phyloP scores from a whole-genome alignment of 2,329 filamentous ascomycete genomes.

The Neopestalotiopsis clavispora region DNA sequence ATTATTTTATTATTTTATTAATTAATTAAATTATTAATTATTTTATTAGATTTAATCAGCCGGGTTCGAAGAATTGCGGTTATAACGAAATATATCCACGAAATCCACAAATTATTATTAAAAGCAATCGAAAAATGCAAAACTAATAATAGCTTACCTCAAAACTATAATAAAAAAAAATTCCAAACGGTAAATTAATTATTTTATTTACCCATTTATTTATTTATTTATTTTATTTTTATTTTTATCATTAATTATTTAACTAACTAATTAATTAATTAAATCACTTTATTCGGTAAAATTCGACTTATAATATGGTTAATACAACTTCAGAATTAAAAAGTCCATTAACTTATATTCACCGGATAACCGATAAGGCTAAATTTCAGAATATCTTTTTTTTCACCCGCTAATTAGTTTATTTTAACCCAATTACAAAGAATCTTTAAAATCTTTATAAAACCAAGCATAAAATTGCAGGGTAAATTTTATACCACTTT shows the following conservation, averaged over 20 bases:
- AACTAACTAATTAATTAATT: not conserved
- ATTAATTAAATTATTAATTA: not conserved
- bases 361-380: not conserved
- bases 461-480: not conserved
- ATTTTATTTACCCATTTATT: not conserved
- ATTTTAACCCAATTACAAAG: not conserved
- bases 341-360: not conserved
- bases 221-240: not conserved
- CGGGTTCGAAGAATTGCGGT: not conserved
- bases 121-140: not conserved
- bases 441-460: not conserved
- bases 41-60: slow-evolving; percentile 4
- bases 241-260: not conserved
- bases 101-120: not conserved
- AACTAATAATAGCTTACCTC: not conserved
- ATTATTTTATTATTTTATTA: not conserved
- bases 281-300: not conserved
- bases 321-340: not conserved
- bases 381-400: not conserved
- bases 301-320: slow-evolving; percentile 5
- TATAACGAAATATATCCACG: not conserved
- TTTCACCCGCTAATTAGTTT: not conserved
- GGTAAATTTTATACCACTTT: not conserved
- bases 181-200: not conserved
- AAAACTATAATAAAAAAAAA: not conserved